Percentiles rank a stretch among this genome's conserved stretches.
Evolutionary conservation across 2,329 filamentous ascomycete genomes (phyloP).

Genomic region (Rhynchosporium graminicola): DNA sequence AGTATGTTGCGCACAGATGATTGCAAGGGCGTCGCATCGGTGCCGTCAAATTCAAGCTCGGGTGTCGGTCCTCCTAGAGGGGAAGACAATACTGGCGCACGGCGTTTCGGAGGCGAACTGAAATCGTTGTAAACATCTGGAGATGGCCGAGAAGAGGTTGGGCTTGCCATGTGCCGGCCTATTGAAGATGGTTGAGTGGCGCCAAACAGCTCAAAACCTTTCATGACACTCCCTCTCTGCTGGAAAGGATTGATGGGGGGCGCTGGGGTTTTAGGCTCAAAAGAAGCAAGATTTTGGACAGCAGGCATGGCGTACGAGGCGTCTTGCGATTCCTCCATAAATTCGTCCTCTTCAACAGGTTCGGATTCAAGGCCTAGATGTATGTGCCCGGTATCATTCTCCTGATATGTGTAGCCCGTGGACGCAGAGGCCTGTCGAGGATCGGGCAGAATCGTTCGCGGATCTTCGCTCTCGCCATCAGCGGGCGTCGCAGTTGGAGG

Average conservation of each 20-base stretch:
- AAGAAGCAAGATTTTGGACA: conserved; percentile 19
- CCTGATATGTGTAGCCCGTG: conserved; percentile 34
- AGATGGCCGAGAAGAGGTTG: conserved; percentile 38
- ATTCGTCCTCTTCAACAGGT: conserved; percentile 12
- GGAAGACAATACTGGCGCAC: conserved; percentile 25
- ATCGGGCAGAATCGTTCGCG: not conserved
- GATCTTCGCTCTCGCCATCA: conserved; percentile 5
- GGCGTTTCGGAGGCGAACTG: conserved; percentile 28
- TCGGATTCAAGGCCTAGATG: conserved; percentile 25
- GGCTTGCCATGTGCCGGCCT: conserved; percentile 30
- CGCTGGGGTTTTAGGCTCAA: conserved; percentile 38
- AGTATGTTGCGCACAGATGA: conserved; percentile 26
- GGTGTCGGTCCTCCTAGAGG: conserved; percentile 25
- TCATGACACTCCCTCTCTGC: conserved; percentile 37
- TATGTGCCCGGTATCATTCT: conserved; percentile 36
- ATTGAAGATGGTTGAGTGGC: conserved; percentile 39
- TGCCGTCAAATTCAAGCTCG: conserved; percentile 4
- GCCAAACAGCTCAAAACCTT: conserved; percentile 36
- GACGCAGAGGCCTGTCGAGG: conserved; percentile 27
- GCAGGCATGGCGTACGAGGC: conserved; percentile 23
- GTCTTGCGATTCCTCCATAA: conserved; percentile 32
- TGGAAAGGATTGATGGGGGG: conserved; percentile 38
- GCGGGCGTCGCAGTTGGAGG: conserved; percentile 16
- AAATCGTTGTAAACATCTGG: conserved; percentile 34
- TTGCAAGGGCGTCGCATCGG: conserved; percentile 23